phyloP scores from a whole-genome alignment of 2,329 filamentous ascomycete genomes.

The Ophiocordyceps camponoti-floridani region DNA sequence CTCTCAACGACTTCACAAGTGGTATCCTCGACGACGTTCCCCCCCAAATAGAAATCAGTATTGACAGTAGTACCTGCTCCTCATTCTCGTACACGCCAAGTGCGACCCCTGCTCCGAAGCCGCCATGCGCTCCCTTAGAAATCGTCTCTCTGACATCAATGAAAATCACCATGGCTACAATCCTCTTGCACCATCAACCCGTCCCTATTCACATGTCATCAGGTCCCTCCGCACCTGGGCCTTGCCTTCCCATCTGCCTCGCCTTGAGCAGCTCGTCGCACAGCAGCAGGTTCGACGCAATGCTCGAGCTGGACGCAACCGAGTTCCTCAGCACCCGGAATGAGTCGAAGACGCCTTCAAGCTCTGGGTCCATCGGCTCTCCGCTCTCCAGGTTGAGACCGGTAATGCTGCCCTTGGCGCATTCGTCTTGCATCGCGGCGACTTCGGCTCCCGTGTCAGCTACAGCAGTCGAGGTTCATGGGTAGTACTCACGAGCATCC shows the following conservation, averaged over 20 bases:
- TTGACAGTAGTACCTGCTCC: neutral
- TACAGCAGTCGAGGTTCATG: neutral
- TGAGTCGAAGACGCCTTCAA: slow-evolving; percentile 87
- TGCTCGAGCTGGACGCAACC: slow-evolving; percentile 83
- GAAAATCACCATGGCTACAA: neutral
- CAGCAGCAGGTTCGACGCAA: slow-evolving; percentile 83
- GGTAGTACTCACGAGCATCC: slow-evolving; percentile 56
- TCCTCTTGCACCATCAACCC: neutral
- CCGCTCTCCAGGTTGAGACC: slow-evolving; percentile 77
- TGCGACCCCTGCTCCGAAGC: neutral
- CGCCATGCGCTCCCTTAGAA: neutral
- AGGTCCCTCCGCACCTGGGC: slow-evolving; percentile 42
- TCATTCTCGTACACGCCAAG: neutral
- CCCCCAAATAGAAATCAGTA: neutral
- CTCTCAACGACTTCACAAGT: no score
- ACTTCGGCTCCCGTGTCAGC: slow-evolving; percentile 30
- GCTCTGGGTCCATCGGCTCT: slow-evolving; percentile 84
- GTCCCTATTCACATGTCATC: slow-evolving; percentile 27
- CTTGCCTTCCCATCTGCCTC: slow-evolving; percentile 69
- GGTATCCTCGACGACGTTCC: no score
- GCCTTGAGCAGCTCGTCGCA: slow-evolving; percentile 98
- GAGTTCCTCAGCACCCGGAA: slow-evolving; percentile 90
- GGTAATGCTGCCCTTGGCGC: slow-evolving; percentile 65
- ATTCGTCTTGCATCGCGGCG: slow-evolving; percentile 72
- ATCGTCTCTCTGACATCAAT: no score